Conservation (phyloP, 1,284 basidiomycete genomes). For the Mrakiaceae sp. region DNA sequence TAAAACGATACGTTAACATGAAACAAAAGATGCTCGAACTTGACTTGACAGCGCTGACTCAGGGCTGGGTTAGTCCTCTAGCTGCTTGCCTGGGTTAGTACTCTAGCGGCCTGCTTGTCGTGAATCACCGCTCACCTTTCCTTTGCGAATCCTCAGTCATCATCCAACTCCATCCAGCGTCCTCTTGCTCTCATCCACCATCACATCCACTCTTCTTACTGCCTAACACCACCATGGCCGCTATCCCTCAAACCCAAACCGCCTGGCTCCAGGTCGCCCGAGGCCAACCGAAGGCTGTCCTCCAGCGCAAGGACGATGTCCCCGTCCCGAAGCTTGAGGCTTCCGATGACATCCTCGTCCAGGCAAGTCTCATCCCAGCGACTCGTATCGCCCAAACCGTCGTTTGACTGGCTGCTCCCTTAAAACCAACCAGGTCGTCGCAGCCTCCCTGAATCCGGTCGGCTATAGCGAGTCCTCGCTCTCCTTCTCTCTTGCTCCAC, state of each 20-base stretch:
- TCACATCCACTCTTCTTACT: not conserved
- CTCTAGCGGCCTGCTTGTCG: too few species aligned
- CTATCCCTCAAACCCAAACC: slow-evolving; percentile 4
- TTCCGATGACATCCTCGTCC: slow-evolving; percentile 13
- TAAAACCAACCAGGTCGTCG: slow-evolving; percentile 9
- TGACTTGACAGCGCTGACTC: too few species aligned
- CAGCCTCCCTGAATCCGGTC: slow-evolving; percentile 19
- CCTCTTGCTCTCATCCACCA: not conserved
- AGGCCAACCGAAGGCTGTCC: slow-evolving; percentile 14
- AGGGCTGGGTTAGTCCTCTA: too few species aligned
- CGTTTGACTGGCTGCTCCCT: too few species aligned
- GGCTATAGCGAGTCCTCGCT: slow-evolving; percentile 1
- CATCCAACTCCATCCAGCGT: not conserved
- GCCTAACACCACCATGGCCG: too few species aligned
- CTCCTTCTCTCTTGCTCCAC: not conserved
- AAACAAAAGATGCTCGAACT: too few species aligned
- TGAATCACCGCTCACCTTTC: too few species aligned
- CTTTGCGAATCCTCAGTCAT: not conserved
- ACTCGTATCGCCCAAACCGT: too few species aligned
- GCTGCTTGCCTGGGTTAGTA: too few species aligned
- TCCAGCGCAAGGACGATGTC: slow-evolving; percentile 16
- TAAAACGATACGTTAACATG: too few species aligned
- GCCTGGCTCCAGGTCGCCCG: slow-evolving; percentile 19
- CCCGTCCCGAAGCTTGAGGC: slow-evolving; percentile 15
- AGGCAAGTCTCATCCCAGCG: too few species aligned